Percentiles rank a stretch among this genome's conserved stretches.
phyloP scores from a whole-genome alignment of 2,329 filamentous ascomycete genomes.

The Neonectria magnoliae region DNA sequence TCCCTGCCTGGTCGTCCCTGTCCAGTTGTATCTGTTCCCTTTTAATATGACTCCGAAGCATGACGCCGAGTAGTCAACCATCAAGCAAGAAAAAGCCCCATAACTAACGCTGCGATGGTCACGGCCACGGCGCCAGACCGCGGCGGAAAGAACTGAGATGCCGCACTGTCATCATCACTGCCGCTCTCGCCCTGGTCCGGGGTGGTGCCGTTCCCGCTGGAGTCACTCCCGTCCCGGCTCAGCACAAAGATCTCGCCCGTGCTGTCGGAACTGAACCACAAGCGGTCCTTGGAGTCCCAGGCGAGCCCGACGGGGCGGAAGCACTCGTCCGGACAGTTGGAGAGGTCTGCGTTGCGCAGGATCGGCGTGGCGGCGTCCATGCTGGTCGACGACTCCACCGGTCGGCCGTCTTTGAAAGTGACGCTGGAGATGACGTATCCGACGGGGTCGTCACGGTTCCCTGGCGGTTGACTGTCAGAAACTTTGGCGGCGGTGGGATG shows the following conservation, averaged over 20 bases:
- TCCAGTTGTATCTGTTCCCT: neutral
- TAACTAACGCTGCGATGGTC: constrained; percentile 41
- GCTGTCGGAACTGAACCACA: constrained; percentile 71
- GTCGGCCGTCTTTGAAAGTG: constrained; percentile 55
- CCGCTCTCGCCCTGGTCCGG: constrained; percentile 12
- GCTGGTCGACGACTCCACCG: constrained; percentile 52
- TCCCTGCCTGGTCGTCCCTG: neutral
- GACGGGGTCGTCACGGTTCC: constrained; percentile 54
- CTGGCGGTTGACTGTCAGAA: constrained; percentile 37
- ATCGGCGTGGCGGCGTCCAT: constrained; percentile 61
- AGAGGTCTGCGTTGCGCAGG: constrained; percentile 63
- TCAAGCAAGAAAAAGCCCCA: constrained; percentile 44
- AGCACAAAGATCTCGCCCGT: constrained; percentile 74
- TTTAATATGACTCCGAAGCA: neutral
- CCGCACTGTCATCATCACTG: constrained; percentile 33
- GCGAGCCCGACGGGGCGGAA: constrained; percentile 71
- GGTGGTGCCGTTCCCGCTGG: constrained; percentile 12
- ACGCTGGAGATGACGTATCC: constrained; percentile 59
- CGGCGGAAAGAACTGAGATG: constrained; percentile 33
- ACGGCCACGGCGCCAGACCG: constrained; percentile 37
- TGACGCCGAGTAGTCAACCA: neutral
- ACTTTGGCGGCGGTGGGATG: neutral
- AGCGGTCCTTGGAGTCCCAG: constrained; percentile 59
- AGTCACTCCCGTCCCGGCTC: constrained; percentile 25
- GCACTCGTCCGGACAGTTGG: constrained; percentile 64